Evolutionary conservation across 73 alveolate species (phyloP).

Genomic region (Paramecium sexaurelia): DNA sequence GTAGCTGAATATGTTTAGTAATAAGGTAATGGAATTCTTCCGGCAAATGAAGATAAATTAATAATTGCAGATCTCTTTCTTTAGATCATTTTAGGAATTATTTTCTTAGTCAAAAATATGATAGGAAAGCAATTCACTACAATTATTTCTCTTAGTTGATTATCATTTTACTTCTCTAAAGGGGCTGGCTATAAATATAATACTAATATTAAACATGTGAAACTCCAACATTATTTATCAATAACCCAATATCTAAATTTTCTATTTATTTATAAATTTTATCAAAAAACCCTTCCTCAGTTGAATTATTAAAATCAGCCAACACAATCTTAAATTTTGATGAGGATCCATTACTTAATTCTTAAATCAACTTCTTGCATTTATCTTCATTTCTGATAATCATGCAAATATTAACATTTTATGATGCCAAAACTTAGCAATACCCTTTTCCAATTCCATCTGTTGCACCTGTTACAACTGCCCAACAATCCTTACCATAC

Average conservation of each 20-base stretch:
- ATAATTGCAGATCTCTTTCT: conserved; percentile 61
- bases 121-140: conserved; percentile 45
- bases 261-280: conserved; percentile 33
- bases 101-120: neutral
- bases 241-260: conserved; percentile 6
- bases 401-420: conserved; percentile 73
- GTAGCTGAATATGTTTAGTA: conserved; percentile 55
- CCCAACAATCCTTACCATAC: conserved; percentile 74
- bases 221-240: conserved; percentile 42
- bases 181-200: conserved; percentile 12
- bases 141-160: neutral
- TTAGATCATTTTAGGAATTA: neutral
- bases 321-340: conserved; percentile 21
- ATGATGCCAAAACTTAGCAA: conserved; percentile 70
- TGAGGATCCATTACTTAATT: conserved; percentile 35
- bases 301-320: conserved; percentile 12
- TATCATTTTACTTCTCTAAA: neutral
- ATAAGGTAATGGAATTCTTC: conserved; percentile 58
- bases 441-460: conserved; percentile 80
- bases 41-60: conserved; percentile 59
- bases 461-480: conserved; percentile 82
- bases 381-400: conserved; percentile 72
- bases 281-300: conserved; percentile 37
- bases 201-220: neutral
- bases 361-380: neutral